A percentile compares a stretch with the other conserved stretches of the same genome.
Evolutionary conservation across 306 rosid species (phyloP).

Genomic region (Senna siamea): DNA sequence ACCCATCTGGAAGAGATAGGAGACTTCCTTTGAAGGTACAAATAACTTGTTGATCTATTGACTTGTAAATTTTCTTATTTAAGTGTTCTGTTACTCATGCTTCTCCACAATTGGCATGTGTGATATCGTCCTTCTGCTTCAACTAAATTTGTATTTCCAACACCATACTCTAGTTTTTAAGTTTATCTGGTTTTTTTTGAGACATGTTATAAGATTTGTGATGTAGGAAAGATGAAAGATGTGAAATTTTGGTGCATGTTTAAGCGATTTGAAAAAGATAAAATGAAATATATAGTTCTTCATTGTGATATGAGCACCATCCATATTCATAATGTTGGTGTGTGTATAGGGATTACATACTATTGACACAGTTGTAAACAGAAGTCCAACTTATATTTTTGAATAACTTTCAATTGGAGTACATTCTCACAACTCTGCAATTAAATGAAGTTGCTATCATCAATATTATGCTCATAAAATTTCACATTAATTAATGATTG

Average conservation of each 20-base stretch:
- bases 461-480: background rate
- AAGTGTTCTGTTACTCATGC: conserved; percentile 20
- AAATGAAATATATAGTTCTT: conserved; percentile 20
- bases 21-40: conserved; percentile 89
- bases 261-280: conserved; percentile 25
- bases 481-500: background rate
- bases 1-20: conserved; percentile 94
- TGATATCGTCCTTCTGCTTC: background rate
- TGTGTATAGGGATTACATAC: background rate
- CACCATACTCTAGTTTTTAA: background rate
- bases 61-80: conserved; percentile 15
- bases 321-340: background rate
- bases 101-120: conserved; percentile 14
- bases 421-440: background rate
- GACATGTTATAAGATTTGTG: background rate
- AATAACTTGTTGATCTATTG: conserved; percentile 24
- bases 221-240: background rate
- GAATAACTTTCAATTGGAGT: background rate
- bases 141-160: conserved; percentile 18
- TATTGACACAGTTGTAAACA: background rate
- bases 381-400: background rate
- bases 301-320: background rate
- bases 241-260: conserved; percentile 9
- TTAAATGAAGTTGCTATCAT: background rate
- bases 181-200: conserved; percentile 5